Evolutionary conservation across 768 basidiomycete species (phyloP).

Genomic region (Sutorius australiensis): DNA sequence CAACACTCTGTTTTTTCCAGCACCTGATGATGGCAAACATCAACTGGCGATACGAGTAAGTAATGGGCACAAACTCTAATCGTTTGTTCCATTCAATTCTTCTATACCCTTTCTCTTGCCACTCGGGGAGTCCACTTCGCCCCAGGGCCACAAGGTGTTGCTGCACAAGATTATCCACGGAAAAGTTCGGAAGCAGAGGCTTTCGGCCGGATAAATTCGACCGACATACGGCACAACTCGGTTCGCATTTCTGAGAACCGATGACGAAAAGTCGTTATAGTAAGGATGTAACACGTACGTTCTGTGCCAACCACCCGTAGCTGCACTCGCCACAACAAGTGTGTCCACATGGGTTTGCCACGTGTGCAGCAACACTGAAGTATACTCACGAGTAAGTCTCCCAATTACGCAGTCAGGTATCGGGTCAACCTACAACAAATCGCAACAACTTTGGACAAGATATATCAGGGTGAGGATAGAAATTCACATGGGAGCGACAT

Average conservation of each 20-base stretch:
- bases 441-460: constrained; percentile 57
- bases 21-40: constrained; percentile 10
- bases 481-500: constrained; percentile 26
- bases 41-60: not conserved
- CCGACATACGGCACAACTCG: constrained; percentile 61
- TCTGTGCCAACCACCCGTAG: constrained; percentile 53
- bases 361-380: constrained; percentile 55
- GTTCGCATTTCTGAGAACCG: constrained; percentile 35
- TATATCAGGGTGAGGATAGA: not conserved
- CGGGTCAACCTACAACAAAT: constrained; percentile 52
- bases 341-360: constrained; percentile 72
- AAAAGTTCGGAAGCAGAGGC: constrained; percentile 63
- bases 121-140: constrained; percentile 46
- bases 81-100: constrained; percentile 50
- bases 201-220: constrained; percentile 35
- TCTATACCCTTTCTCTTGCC: constrained; percentile 47
- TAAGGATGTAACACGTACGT: constrained; percentile 35
- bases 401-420: not conserved
- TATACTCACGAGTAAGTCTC: not conserved
- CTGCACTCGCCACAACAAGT: constrained; percentile 68
- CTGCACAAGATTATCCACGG: constrained; percentile 57
- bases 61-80: constrained; percentile 44
- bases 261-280: not conserved
- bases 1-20: constrained; percentile 28
- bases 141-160: constrained; percentile 51